Evolutionary conservation across 768 basidiomycete species (phyloP).

Genomic region (Mycena vulgaris): DNA sequence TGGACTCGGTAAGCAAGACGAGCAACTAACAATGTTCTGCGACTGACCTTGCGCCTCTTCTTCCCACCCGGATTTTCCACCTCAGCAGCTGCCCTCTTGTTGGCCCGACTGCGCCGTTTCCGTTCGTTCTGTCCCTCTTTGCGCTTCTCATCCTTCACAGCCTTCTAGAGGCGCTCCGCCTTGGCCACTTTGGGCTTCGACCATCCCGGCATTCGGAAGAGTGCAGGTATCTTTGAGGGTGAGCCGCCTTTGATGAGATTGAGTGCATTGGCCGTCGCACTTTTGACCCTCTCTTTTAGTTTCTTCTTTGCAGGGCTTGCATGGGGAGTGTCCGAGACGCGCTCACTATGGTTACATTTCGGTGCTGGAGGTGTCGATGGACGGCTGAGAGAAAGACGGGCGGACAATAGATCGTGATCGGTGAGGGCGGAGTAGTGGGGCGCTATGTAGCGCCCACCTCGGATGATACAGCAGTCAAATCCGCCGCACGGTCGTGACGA

Average conservation of each 20-base stretch:
- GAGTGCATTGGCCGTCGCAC: constrained; percentile 16
- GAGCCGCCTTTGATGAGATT: constrained; percentile 8
- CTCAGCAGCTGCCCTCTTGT: constrained; percentile 7
- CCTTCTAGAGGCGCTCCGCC: neutral
- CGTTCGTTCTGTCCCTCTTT: constrained; percentile 29
- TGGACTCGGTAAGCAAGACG: neutral
- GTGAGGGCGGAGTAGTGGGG: neutral
- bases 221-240: constrained; percentile 6
- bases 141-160: neutral
- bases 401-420: neutral
- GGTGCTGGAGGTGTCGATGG: constrained; percentile 7
- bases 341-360: constrained; percentile 22
- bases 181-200: constrained; percentile 18
- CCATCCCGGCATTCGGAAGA: constrained; percentile 22
- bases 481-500: too few species aligned
- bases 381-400: neutral
- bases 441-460: too few species aligned
- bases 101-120: constrained; percentile 5
- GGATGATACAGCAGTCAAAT: too few species aligned
- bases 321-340: constrained; percentile 13
- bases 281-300: constrained; percentile 16
- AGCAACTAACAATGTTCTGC: neutral
- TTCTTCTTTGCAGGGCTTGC: constrained; percentile 25
- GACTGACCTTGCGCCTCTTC: constrained; percentile 24
- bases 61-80: constrained; percentile 13